Evolutionary conservation across 208 protist species (phyloP), one percentile per base, ranked within the genome.

Genomic region (Angomonas ambiguus): DNA sequence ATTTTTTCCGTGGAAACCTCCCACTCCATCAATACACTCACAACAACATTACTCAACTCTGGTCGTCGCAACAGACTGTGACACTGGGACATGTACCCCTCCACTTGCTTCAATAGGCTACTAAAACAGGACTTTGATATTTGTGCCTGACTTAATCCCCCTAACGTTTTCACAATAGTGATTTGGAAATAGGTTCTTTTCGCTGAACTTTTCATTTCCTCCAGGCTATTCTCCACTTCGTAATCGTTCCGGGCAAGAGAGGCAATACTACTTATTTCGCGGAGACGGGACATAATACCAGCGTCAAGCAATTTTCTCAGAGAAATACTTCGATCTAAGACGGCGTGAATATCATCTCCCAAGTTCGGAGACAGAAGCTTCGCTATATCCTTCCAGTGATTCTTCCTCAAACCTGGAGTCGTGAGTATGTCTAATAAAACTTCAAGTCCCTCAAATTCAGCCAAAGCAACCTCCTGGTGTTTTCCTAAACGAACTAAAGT

Each of bases 371-470:
- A 62, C 41, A 96, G 58, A 20, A 91, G 60, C 41, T 87, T 76
- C 8, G 80, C 71, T 62, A 96, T 93, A 63, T 93, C 87, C 42
- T 91, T 89, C 88, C 91, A 96, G 67, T 96, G 91, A 58, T 79
- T 86, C 69, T 94, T 92, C 41, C 83, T 80, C 51, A 96, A 65
- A 18, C 83, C 88, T 28, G 86, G 84, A 10, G 82, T 82, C 25
- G 91, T 89, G 51, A 96, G 65, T n/a, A 83, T 67, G 25, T 64
- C 62, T 32, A 96, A 65, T 62, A 93, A 61, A n/a, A 75, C 71
- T 63, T 85, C 84, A 31, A 91, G 64, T 32, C 62, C 79, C 59
- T 96, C 91, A 73, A 93, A 96, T 25, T 83, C 76, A 25, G 76
- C 68, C 22, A 96, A 82, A 20, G 79, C 76, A 6, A 87, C 59